These are phyloP conservation scores for Isoetes taiwanensis DNA, from an alignment of 75 land plant species.

Conservation along the genomic window DNA sequence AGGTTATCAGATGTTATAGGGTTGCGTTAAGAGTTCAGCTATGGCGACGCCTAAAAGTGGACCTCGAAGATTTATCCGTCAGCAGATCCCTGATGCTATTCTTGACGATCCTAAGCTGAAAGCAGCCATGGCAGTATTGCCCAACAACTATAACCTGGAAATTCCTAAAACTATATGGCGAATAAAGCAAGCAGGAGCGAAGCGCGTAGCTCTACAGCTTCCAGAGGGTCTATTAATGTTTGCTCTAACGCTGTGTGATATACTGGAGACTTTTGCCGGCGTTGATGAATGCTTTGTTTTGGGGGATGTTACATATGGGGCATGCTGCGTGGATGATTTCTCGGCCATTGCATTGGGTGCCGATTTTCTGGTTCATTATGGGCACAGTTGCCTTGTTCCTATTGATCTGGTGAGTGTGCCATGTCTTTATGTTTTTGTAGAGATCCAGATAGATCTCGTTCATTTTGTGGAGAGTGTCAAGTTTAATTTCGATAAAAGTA, in stretches of 20 bases:
- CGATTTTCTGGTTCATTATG: slow-evolving; percentile 83
- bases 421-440: slow-evolving; percentile 81
- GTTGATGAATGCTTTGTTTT: slow-evolving; percentile 74
- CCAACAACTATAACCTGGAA: slow-evolving; percentile 81
- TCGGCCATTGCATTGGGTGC: slow-evolving; percentile 70
- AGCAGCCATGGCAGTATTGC: slow-evolving; percentile 73
- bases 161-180: slow-evolving; percentile 81
- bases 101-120: slow-evolving; percentile 49
- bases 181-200: slow-evolving; percentile 40
- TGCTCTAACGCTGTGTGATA: slow-evolving; percentile 69
- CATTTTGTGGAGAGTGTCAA: slow-evolving; percentile 35
- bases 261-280: slow-evolving; percentile 42
- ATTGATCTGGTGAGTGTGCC: slow-evolving; percentile 55
- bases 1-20: no score
- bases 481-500: slow-evolving; percentile 16
- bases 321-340: slow-evolving; percentile 90
- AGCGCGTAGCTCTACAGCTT: slow-evolving; percentile 81
- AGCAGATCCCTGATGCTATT: slow-evolving; percentile 70
- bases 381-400: slow-evolving; percentile 87
- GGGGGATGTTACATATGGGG: slow-evolving; percentile 93
- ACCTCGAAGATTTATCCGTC: slow-evolving; percentile 62
- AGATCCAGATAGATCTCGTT: slow-evolving; percentile 50
- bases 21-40: no score
- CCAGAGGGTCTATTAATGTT: slow-evolving; percentile 94
- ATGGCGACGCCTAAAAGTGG: neutral